Percentiles rank a stretch among this genome's conserved stretches.
These are phyloP conservation scores for Aspergillus pseudoglaucus DNA, from an alignment of 2,329 filamentous ascomycete genomes.

Conservation along the genomic window DNA sequence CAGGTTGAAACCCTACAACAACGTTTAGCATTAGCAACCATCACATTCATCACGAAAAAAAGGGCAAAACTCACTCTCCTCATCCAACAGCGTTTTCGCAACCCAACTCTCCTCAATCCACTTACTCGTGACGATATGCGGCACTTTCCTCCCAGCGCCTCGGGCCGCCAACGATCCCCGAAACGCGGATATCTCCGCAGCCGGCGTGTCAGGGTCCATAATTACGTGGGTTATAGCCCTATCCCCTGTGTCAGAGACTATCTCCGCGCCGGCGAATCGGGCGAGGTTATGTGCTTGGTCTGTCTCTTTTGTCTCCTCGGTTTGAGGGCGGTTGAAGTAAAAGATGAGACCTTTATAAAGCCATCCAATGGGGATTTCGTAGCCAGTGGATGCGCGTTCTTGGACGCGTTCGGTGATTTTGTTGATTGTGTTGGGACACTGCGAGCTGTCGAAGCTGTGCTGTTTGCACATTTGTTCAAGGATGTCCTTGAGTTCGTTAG, in stretches of 20 bases:
- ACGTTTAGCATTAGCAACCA: not conserved
- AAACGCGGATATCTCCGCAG: constrained; percentile 37
- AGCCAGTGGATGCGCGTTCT: constrained; percentile 31
- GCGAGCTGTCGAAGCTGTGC: constrained; percentile 29
- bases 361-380: constrained; percentile 36
- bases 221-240: constrained; percentile 65
- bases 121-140: constrained; percentile 59
- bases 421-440: constrained; percentile 43
- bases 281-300: constrained; percentile 29
- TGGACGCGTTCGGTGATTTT: constrained; percentile 54
- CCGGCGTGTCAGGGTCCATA: constrained; percentile 45
- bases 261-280: constrained; percentile 61
- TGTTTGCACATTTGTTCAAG: constrained; percentile 35
- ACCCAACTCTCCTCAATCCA: constrained; percentile 81
- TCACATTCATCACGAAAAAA: not conserved
- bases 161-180: constrained; percentile 22
- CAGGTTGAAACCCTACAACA: constrained; percentile 1
- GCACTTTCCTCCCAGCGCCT: constrained; percentile 43
- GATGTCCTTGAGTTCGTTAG: constrained; percentile 55
- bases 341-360: constrained; percentile 44
- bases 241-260: constrained; percentile 48
- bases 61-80: constrained; percentile 49
- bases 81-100: constrained; percentile 71
- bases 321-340: constrained; percentile 32
- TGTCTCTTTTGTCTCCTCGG: constrained; percentile 1